phyloP scores from a whole-genome alignment of 495 filamentous ascomycete genomes.

The Aspergillus nidulans region DNA sequence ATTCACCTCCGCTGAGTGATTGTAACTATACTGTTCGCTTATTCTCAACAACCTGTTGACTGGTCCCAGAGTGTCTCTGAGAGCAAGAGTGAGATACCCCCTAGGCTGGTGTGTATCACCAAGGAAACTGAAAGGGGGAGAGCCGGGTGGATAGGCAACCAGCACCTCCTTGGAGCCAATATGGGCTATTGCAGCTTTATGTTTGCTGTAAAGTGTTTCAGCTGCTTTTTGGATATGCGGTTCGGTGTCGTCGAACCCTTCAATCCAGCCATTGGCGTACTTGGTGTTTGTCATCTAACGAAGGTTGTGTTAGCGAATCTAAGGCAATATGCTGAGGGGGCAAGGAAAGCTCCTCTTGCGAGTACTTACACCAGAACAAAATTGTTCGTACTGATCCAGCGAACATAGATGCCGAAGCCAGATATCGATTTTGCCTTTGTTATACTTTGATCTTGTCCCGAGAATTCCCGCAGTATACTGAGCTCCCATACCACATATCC shows the following conservation, averaged over 20 bases:
- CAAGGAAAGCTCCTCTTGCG: neutral
- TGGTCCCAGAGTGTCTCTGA: slow-evolving; percentile 13
- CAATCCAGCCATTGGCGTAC: slow-evolving; percentile 31
- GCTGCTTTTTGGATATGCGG: slow-evolving; percentile 23
- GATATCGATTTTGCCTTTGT: slow-evolving; percentile 19
- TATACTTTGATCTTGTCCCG: slow-evolving; percentile 14
- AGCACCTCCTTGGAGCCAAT: slow-evolving; percentile 11
- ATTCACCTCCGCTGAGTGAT: neutral
- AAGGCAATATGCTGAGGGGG: neutral
- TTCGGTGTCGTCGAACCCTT: slow-evolving; percentile 33
- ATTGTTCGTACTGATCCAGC: slow-evolving; percentile 26
- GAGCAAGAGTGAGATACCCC: slow-evolving; percentile 23
- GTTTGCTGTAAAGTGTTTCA: slow-evolving; percentile 21
- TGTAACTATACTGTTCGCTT: neutral
- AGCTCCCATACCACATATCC: slow-evolving; percentile 32
- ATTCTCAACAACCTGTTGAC: neutral
- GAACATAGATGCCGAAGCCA: slow-evolving; percentile 41
- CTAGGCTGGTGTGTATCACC: neutral
- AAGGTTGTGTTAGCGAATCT: slow-evolving; percentile 3
- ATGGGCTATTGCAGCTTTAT: slow-evolving; percentile 25
- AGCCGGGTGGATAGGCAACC: slow-evolving; percentile 28
- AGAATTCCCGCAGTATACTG: slow-evolving; percentile 20
- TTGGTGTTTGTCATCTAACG: neutral
- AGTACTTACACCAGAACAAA: slow-evolving; percentile 30
- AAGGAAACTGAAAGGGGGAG: slow-evolving; percentile 22